Percentiles rank a stretch among this genome's conserved stretches.
These are phyloP conservation scores for Colletotrichum spaethianum DNA, from an alignment of 2,329 filamentous ascomycete species.

Conservation along the genomic window DNA sequence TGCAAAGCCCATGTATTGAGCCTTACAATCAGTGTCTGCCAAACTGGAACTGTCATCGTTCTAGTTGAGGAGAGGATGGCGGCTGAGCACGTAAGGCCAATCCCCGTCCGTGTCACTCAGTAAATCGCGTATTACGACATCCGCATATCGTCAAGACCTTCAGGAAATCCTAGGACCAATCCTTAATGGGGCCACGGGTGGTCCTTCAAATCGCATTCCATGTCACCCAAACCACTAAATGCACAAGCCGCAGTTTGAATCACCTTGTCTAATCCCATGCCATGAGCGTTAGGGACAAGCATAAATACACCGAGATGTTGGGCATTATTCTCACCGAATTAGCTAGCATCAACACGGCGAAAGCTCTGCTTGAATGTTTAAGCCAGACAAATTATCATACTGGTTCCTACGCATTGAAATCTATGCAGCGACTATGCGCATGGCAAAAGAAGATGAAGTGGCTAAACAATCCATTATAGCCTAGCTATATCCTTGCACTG, in stretches of 20 bases:
- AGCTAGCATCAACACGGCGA: neutral
- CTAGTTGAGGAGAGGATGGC: too few relatives aligned
- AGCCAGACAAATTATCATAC: too few relatives aligned
- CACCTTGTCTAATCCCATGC: neutral
- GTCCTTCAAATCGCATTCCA: neutral
- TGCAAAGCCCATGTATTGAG: neutral
- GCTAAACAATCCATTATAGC: neutral
- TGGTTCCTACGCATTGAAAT: neutral
- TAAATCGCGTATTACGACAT: neutral
- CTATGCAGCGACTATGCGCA: neutral
- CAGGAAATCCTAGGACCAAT: neutral
- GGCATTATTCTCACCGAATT: neutral
- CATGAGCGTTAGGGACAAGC: neutral
- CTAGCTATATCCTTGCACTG: constrained; percentile 7
- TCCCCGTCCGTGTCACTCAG: neutral
- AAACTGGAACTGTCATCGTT: neutral
- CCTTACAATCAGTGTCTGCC: neutral
- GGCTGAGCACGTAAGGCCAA: neutral
- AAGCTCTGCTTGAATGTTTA: neutral
- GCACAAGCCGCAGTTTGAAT: neutral
- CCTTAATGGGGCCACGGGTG: neutral
- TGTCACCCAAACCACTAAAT: neutral
- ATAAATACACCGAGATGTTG: neutral
- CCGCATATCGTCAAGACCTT: neutral
- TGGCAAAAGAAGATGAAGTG: neutral